Evolutionary conservation across 1,284 basidiomycete species (phyloP).

Genomic region (Stereum hirsutum): DNA sequence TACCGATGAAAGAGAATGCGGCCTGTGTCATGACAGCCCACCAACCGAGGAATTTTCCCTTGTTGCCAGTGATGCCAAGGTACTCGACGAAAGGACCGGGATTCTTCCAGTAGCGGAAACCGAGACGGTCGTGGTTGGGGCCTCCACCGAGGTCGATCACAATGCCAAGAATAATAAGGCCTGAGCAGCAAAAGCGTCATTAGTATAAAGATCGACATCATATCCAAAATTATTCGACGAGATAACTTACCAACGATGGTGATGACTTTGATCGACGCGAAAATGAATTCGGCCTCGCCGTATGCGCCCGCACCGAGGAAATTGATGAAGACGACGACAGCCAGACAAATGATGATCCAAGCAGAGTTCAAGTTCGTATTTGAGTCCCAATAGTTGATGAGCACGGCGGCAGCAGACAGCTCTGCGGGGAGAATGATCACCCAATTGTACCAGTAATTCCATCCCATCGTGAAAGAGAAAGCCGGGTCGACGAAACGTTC

Average conservation of each 20-base stretch:
- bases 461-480: slow-evolving; percentile 59
- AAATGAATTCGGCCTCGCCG: slow-evolving; percentile 50
- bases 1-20: slow-evolving; percentile 71
- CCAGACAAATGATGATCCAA: slow-evolving; percentile 57
- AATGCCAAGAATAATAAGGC: slow-evolving; percentile 45
- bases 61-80: slow-evolving; percentile 30
- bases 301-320: slow-evolving; percentile 46
- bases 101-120: slow-evolving; percentile 43
- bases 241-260: slow-evolving; percentile 26
- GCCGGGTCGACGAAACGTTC: slow-evolving; percentile 66
- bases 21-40: slow-evolving; percentile 46
- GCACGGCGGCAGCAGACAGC: slow-evolving; percentile 52
- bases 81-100: slow-evolving; percentile 48
- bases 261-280: slow-evolving; percentile 52
- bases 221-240: background rate
- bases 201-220: background rate
- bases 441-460: slow-evolving; percentile 68
- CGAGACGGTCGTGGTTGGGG: slow-evolving; percentile 39
- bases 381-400: slow-evolving; percentile 54
- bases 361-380: slow-evolving; percentile 39
- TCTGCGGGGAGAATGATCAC: slow-evolving; percentile 47
- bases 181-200: slow-evolving; percentile 6
- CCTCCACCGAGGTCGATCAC: slow-evolving; percentile 53
- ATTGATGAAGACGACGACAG: slow-evolving; percentile 61
- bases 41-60: slow-evolving; percentile 46